Percentiles rank a stretch among this genome's conserved stretches.
Conservation (phyloP, 2,329 filamentous ascomycete species). For the Fusarium sp. region DNA sequence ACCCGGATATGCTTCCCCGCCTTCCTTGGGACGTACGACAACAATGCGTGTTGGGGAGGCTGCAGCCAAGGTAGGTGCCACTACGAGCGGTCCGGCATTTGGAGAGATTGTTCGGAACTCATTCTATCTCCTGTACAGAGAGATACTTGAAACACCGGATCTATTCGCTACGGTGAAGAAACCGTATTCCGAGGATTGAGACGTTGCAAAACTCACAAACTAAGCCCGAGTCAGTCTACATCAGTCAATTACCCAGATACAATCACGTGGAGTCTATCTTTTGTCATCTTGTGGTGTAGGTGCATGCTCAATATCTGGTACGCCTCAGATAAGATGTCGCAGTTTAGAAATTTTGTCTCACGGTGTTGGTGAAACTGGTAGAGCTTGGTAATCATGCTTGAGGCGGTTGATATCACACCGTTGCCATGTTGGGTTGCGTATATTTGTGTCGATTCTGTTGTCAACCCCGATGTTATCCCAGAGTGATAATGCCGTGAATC, state of each 20-base stretch:
- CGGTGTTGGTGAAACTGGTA: neutral
- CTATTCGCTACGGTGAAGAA: conserved; percentile 33
- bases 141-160: conserved; percentile 4
- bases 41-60: neutral
- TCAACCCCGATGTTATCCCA: neutral
- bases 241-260: neutral
- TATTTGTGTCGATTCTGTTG: neutral
- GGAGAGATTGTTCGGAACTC: too few relatives aligned
- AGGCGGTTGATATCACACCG: too few relatives aligned
- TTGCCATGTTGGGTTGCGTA: neutral
- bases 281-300: neutral
- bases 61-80: neutral
- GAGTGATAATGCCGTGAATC: conserved; percentile 68
- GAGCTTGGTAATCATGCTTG: neutral
- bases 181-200: conserved; percentile 44
- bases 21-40: neutral
- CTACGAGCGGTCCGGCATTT: neutral
- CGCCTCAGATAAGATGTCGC: neutral
- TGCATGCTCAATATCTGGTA: neutral
- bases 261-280: neutral
- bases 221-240: neutral
- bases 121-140: neutral
- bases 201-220: neutral
- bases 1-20: conserved; percentile 1
- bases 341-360: neutral